Conservation (phyloP, 1,139 yeast genomes). For the Saccharomycopsis crataegensis region DNA sequence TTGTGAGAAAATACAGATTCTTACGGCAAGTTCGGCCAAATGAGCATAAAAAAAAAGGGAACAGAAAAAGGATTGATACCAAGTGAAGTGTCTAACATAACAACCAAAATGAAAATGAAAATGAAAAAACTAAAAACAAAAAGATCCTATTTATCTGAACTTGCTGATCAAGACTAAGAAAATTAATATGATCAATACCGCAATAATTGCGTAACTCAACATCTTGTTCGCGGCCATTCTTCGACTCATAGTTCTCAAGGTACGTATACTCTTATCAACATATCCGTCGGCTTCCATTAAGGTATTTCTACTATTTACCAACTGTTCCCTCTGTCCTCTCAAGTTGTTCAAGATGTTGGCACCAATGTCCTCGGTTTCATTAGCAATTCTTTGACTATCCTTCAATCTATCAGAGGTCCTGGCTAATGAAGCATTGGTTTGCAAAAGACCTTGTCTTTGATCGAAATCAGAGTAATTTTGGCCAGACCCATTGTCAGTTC, state of each 20-base stretch:
- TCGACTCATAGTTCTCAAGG: slow-evolving; percentile 87
- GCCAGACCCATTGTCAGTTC: slow-evolving; percentile 32
- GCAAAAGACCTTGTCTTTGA: slow-evolving; percentile 76
- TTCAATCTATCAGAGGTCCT: slow-evolving; percentile 75
- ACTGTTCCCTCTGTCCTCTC: slow-evolving; percentile 90
- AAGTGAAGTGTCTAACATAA: no score
- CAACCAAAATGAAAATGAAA: not conserved
- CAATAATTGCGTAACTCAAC: slow-evolving; percentile 92
- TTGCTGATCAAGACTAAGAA: slow-evolving; percentile 81
- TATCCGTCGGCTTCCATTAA: slow-evolving; percentile 86
- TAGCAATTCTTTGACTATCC: slow-evolving; percentile 84
- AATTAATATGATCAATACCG: slow-evolving; percentile 75
- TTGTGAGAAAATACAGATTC: no score
- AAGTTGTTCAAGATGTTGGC: slow-evolving; percentile 84
- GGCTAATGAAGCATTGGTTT: slow-evolving; percentile 75
- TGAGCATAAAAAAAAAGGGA: no score
- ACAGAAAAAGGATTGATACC: no score
- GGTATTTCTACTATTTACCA: slow-evolving; percentile 75
- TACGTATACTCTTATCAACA: slow-evolving; percentile 82
- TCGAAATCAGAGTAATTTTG: slow-evolving; percentile 11
- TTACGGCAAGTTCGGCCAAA: no score
- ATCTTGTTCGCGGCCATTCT: slow-evolving; percentile 91
- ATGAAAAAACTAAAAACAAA: not conserved
- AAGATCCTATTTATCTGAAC: slow-evolving; percentile 44
- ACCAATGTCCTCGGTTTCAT: slow-evolving; percentile 89